Evolutionary conservation across 140 eudicot species (phyloP), one percentile per base, ranked within the genome.

Genomic region (Anethum foeniculum): DNA sequence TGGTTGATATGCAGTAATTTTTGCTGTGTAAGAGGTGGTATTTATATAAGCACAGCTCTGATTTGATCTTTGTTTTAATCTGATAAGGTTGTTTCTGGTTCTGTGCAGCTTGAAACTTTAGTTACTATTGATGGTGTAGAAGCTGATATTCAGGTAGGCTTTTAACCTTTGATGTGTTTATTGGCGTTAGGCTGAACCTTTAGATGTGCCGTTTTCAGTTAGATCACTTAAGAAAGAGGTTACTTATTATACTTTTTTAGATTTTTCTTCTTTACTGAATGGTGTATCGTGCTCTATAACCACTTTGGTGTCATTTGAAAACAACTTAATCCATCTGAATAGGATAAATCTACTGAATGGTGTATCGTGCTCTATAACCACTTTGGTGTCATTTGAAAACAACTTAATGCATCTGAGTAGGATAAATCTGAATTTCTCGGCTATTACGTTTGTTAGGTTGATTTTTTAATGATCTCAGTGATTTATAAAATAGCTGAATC

Each of bases 131-230:
- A 91, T 44, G 91, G 88, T 49, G 84, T 80, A 32, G 99, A 92
- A 76, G 89, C 91, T 51, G 97, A 90, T 77, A 84, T 95, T 85
- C 99, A 92, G 99, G 99, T 95, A 85, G 44, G 60, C 77, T 21
- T 65, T 80, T 32, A 77, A 41, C 73, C 64, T 19, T 75, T 82
- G 47, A 7, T 44, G 5, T 18, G 25, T 60, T 36, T 49, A 15
- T 39, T 38, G 44, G 62, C 32, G 10, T 25, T 43, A 28, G 51
- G 39, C 28, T 5, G n/a, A 39, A 64, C 36, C 13, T 67, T 54
- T 7, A 16, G 21, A 68, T 5, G 74, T 1, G n/a, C 6, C n/a
- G 5, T 68, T 68, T 68, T 14, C 16, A 30, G 28, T 68, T 30
- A 14, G 41, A 32, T 68, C 23, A 15, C n/a, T 68, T 32, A 41